phyloP scores from a whole-genome alignment of 2,329 filamentous ascomycete genomes.

The Apiospora marii region DNA sequence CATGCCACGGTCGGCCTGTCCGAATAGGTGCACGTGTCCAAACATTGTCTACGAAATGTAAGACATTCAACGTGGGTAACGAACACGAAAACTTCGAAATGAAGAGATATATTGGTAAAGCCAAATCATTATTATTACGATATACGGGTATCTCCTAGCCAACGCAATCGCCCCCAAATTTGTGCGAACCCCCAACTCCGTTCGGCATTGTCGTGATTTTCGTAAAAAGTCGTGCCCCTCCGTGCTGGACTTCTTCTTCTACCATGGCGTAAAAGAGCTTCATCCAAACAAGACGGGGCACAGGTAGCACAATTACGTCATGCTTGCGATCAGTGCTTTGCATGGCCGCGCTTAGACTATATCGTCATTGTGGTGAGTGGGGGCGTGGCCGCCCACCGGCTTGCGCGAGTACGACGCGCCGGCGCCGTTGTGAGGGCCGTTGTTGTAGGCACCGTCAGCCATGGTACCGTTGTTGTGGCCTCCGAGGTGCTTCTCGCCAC shows the following conservation, averaged over 20 bases:
- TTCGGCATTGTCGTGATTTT: slow-evolving; percentile 1
- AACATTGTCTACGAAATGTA: too few relatives aligned
- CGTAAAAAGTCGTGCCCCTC: not conserved
- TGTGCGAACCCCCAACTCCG: slow-evolving; percentile 6
- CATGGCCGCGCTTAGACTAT: not conserved
- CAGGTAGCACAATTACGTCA: not conserved
- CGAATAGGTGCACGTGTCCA: too few relatives aligned
- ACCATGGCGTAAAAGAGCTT: not conserved
- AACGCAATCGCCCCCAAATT: not conserved
- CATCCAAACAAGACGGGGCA: not conserved
- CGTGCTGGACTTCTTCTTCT: not conserved
- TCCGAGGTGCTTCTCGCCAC: slow-evolving; percentile 34
- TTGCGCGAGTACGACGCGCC: slow-evolving; percentile 14
- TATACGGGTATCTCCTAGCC: not conserved
- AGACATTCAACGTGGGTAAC: not conserved
- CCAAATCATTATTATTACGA: slow-evolving; percentile 6
- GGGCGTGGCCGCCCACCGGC: not conserved
- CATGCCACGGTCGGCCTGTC: too few relatives aligned
- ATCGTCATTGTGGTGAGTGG: not conserved
- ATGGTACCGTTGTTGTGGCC: slow-evolving; percentile 27
- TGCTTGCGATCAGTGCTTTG: not conserved
- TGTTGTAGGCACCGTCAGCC: not conserved
- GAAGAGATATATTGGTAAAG: not conserved
- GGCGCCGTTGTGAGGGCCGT: not conserved
- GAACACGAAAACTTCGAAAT: too few relatives aligned